Evolutionary conservation across 257 asterid genomes (phyloP).

Genomic region (Ocimum tenuiflorum): DNA sequence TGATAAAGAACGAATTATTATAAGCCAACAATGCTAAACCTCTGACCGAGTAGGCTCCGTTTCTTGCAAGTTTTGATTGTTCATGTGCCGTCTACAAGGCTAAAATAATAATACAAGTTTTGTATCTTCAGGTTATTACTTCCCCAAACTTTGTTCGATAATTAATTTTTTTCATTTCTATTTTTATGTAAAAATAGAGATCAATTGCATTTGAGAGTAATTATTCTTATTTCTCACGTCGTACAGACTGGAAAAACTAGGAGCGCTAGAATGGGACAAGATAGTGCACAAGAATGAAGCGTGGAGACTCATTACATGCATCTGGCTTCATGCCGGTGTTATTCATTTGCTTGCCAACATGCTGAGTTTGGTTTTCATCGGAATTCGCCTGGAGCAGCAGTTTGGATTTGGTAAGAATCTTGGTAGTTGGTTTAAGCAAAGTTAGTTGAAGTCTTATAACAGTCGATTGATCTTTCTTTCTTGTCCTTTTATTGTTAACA

Average conservation of each 20-base stretch:
- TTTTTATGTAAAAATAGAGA: background rate
- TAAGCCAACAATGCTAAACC: background rate
- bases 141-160: background rate
- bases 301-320: slow-evolving; percentile 84
- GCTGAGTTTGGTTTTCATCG: too few relatives aligned
- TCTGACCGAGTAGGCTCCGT: background rate
- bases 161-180: background rate
- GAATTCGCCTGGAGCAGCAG: slow-evolving; percentile 92
- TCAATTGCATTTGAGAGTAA: background rate
- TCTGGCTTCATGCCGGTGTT: slow-evolving; percentile 95
- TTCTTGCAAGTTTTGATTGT: background rate
- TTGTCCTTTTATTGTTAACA: background rate
- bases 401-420: slow-evolving; percentile 67
- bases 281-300: slow-evolving; percentile 57
- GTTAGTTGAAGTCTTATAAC: background rate
- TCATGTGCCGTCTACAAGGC: background rate
- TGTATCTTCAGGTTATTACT: background rate
- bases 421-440: background rate
- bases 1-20: background rate
- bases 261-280: slow-evolving; percentile 71
- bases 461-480: background rate
- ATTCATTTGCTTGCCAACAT: too few relatives aligned
- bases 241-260: slow-evolving; percentile 61
- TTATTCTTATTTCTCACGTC: background rate
- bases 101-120: background rate